phyloP scores from a whole-genome alignment of 2,329 filamentous ascomycete species.

The Gyromitra esculenta region DNA sequence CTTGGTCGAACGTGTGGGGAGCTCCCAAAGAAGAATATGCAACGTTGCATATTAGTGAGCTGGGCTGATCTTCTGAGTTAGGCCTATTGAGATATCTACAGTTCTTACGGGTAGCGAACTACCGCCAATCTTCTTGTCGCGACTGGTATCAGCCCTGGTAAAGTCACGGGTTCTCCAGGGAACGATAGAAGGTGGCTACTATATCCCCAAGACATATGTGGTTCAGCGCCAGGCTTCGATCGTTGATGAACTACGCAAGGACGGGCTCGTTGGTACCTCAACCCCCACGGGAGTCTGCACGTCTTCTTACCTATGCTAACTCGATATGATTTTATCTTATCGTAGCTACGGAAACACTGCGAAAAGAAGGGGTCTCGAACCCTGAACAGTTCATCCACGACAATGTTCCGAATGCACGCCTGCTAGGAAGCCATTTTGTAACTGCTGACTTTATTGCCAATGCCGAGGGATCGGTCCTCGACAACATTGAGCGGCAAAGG shows the following conservation, averaged over 20 bases:
- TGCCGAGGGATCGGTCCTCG: constrained; percentile 33
- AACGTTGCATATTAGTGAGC: constrained; percentile 19
- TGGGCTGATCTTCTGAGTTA: constrained; percentile 31
- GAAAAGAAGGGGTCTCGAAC: constrained; percentile 43
- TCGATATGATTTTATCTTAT: constrained; percentile 15
- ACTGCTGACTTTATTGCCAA: constrained; percentile 47
- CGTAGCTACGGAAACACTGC: constrained; percentile 42
- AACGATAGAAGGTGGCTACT: constrained; percentile 42
- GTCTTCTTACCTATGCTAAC: constrained; percentile 19
- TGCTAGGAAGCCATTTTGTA: constrained; percentile 49
- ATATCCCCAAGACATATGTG: constrained; percentile 48
- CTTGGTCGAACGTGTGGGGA: constrained; percentile 6
- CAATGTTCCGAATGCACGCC: constrained; percentile 39
- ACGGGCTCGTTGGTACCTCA: constrained; percentile 50
- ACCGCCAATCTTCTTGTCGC: constrained; percentile 38
- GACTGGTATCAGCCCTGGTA: constrained; percentile 45
- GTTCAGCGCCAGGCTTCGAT: constrained; percentile 41
- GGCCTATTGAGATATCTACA: constrained; percentile 45
- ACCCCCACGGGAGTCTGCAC: constrained; percentile 12
- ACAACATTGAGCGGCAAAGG: constrained; percentile 45
- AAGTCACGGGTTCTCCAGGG: constrained; percentile 43
- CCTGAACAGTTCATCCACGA: constrained; percentile 44
- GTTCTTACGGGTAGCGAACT: constrained; percentile 38
- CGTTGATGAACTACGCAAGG: constrained; percentile 44
- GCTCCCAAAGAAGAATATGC: not conserved